Conservation (phyloP, 176 grass and related monocot genomes). For the Avena eriantha region DNA sequence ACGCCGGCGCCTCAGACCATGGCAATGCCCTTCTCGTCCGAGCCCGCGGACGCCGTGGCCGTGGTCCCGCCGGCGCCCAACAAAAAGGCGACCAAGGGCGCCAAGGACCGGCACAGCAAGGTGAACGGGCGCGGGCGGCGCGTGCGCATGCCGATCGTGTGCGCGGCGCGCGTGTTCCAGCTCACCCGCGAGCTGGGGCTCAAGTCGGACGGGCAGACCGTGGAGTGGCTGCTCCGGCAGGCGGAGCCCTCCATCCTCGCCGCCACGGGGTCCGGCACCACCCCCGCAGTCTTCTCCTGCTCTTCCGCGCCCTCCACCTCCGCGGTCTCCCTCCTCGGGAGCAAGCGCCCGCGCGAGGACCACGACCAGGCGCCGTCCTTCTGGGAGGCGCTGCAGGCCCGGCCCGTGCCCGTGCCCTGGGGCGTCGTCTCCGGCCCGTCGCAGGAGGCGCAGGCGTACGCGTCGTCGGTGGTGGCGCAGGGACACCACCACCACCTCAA, state of each 20-base stretch:
- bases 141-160: conserved; percentile 97
- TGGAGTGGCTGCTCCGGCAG: conserved; percentile 95
- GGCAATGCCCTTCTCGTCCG: conserved; percentile 2
- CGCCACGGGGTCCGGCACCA: conserved; percentile 83
- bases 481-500: conserved; percentile 56
- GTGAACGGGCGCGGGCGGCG: conserved; percentile 88
- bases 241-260: conserved; percentile 95
- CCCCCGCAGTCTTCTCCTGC: conserved; percentile 74
- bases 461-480: conserved; percentile 56
- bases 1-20: background rate
- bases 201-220: conserved; percentile 94
- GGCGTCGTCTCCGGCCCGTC: conserved; percentile 31
- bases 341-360: conserved; percentile 48
- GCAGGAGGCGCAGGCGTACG: conserved; percentile 62
- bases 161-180: conserved; percentile 95
- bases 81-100: conserved; percentile 41
- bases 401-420: conserved; percentile 45
- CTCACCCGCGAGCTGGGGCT: conserved; percentile 91
- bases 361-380: conserved; percentile 41
- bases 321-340: conserved; percentile 35
- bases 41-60: background rate
- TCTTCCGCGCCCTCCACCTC: conserved; percentile 52
- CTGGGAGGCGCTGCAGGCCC: conserved; percentile 56
- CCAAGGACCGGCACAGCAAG: conserved; percentile 96
- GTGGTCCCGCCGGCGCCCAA: background rate